These are phyloP conservation scores for Pseudogymnoascus sp. DNA, from an alignment of 2,329 filamentous ascomycete species.

Conservation along the genomic window DNA sequence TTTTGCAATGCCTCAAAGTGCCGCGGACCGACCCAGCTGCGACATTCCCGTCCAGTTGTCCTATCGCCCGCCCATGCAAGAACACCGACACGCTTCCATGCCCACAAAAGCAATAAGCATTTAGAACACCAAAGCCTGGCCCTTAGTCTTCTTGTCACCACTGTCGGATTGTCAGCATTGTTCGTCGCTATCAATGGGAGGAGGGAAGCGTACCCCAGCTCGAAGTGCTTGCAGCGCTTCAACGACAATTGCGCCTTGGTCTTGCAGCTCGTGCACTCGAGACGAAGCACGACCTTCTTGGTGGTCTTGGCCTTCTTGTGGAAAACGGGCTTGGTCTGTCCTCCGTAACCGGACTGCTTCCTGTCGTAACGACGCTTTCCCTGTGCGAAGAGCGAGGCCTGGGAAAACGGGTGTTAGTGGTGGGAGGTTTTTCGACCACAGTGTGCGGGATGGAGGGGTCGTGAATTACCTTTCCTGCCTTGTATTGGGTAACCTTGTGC, in stretches of 20 bases:
- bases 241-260: slow-evolving; percentile 94
- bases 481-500: slow-evolving; percentile 95
- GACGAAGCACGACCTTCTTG: slow-evolving; percentile 98
- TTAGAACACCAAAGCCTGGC: slow-evolving; percentile 99
- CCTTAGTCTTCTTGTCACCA: slow-evolving; percentile 99
- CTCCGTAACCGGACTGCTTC: slow-evolving; percentile 99
- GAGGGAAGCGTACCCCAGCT: slow-evolving; percentile 72
- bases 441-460: neutral
- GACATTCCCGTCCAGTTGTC: slow-evolving; percentile 4
- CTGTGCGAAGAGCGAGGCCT: slow-evolving; percentile 92
- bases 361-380: slow-evolving; percentile 99
- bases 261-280: slow-evolving; percentile 98
- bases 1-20: slow-evolving; percentile 10
- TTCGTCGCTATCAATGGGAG: neutral
- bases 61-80: slow-evolving; percentile 3
- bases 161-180: slow-evolving; percentile 46
- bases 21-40: slow-evolving; percentile 4
- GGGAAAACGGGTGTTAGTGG: slow-evolving; percentile 11
- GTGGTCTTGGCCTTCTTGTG: slow-evolving; percentile 99
- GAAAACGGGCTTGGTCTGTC: slow-evolving; percentile 99
- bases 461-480: slow-evolving; percentile 72
- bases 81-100: neutral
- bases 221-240: slow-evolving; percentile 99
- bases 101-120: slow-evolving; percentile 38
- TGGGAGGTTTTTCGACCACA: neutral